Conservation (phyloP, 108 stramenopile genomes). For the Cyclostephanos invisitatus region DNA sequence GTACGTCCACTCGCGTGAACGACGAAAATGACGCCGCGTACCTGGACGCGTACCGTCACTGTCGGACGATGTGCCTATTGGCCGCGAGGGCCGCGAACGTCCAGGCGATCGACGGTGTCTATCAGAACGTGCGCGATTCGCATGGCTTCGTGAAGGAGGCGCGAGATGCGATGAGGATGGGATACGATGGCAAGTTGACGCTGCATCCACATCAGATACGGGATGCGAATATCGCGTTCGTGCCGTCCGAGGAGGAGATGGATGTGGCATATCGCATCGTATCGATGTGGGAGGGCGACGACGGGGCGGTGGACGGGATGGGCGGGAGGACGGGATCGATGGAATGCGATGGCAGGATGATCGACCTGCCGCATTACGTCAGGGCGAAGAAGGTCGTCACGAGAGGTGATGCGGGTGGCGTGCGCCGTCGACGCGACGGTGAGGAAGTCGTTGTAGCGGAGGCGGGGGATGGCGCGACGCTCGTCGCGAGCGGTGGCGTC, state of each 20-base stretch:
- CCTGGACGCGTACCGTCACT: constrained; percentile 40
- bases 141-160: constrained; percentile 38
- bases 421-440: background rate
- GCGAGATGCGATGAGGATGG: constrained; percentile 33
- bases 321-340: constrained; percentile 21
- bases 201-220: constrained; percentile 42
- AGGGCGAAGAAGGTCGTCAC: constrained; percentile 47
- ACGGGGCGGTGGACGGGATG: background rate
- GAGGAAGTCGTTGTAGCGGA: background rate
- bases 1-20: constrained; percentile 20
- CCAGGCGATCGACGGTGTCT: constrained; percentile 51
- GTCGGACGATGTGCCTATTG: constrained; percentile 44
- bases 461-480: background rate
- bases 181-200: constrained; percentile 49
- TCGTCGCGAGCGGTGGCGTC: background rate
- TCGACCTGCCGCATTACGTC: constrained; percentile 51
- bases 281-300: constrained; percentile 28
- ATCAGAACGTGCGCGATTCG: constrained; percentile 46
- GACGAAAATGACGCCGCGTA: constrained; percentile 17
- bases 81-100: constrained; percentile 47
- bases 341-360: constrained; percentile 42
- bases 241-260: constrained; percentile 28
- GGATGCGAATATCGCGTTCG: constrained; percentile 25
- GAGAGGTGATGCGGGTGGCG: background rate
- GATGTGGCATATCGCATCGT: constrained; percentile 35